phyloP scores from a whole-genome alignment of 805 yeast species.

The Myxozyma monticola region DNA sequence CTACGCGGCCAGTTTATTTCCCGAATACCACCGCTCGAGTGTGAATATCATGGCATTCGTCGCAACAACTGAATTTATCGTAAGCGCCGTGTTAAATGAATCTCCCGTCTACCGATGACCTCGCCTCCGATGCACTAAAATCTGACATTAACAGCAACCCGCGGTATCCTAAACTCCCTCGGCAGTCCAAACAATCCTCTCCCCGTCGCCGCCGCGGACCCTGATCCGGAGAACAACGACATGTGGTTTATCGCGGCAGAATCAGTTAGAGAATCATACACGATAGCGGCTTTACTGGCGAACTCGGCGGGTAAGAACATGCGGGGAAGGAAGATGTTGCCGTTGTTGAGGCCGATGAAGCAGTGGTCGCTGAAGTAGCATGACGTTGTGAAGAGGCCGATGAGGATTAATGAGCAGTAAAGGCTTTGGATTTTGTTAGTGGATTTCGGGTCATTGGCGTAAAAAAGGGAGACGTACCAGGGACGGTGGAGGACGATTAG shows the following conservation, averaged over 20 bases:
- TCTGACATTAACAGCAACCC: constrained; percentile 20
- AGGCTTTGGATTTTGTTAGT: constrained; percentile 6
- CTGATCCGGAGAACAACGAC: constrained; percentile 1
- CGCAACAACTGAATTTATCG: too few relatives aligned
- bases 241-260: constrained; percentile 15
- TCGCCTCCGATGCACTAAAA: too few relatives aligned
- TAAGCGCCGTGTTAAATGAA: too few relatives aligned
- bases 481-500: constrained; percentile 25
- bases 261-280: constrained; percentile 22
- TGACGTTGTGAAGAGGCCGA: constrained; percentile 23
- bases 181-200: constrained; percentile 1
- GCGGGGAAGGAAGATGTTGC: constrained; percentile 26
- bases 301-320: constrained; percentile 23
- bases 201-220: background rate
- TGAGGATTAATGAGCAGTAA: constrained; percentile 30
- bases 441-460: too few relatives aligned
- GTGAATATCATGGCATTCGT: too few relatives aligned
- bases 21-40: too few relatives aligned
- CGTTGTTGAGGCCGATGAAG: constrained; percentile 27
- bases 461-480: constrained; percentile 13
- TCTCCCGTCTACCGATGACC: too few relatives aligned
- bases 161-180: constrained; percentile 22
- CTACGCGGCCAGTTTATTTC: too few relatives aligned
- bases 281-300: constrained; percentile 19
- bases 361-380: constrained; percentile 27